These are phyloP conservation scores for Pecoramyces ruminantium DNA, from an alignment of 192 early-diverging fungal genomes.

Conservation along the genomic window DNA sequence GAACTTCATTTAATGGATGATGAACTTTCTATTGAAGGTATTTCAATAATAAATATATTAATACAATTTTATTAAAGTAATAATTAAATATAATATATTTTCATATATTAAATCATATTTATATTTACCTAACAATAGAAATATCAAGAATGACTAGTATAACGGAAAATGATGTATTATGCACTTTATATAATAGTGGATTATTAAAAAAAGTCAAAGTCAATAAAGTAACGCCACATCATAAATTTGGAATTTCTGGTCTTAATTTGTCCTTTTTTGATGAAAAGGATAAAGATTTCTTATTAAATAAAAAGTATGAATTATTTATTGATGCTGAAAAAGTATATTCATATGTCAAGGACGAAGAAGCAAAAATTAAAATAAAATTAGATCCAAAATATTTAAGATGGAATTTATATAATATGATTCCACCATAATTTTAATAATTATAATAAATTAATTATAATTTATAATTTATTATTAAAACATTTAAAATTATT, in stretches of 20 bases:
- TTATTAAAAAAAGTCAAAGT: not conserved
- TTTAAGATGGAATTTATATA: not conserved
- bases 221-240: not conserved
- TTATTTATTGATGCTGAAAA: not conserved
- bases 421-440: not conserved
- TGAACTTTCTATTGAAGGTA: not conserved
- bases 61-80: no score
- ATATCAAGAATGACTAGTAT: not conserved
- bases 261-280: not conserved
- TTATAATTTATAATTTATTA: no score
- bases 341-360: not conserved
- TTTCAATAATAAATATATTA: no score
- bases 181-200: not conserved
- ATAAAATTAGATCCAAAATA: not conserved
- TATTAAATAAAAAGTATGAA: not conserved
- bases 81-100: no score
- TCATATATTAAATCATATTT: no score
- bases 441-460: no score
- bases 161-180: not conserved
- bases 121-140: no score
- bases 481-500: no score
- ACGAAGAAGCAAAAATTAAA: not conserved
- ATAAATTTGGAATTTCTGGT: not conserved
- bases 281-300: not conserved
- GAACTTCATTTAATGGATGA: not conserved